Percentiles rank a stretch among this genome's conserved stretches.
Conservation (phyloP, 306 rosid genomes). For the Purshia tridentata region DNA sequence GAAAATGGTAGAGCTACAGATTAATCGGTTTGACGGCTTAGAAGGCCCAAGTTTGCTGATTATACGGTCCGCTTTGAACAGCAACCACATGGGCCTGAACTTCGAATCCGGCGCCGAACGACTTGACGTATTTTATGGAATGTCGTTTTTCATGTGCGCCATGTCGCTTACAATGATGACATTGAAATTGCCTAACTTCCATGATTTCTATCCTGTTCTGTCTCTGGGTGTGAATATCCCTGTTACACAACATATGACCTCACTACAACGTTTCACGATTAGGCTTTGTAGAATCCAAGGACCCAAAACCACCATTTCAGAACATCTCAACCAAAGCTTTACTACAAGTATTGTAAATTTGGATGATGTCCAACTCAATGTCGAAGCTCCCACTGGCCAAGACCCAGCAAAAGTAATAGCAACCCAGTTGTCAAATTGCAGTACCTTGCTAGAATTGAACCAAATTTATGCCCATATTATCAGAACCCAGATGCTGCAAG, state of each 20-base stretch:
- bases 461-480: conserved; percentile 43
- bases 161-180: no score
- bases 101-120: no score
- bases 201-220: no score
- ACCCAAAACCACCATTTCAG: conserved; percentile 2
- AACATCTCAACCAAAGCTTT: conserved; percentile 15
- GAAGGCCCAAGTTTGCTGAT: neutral
- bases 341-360: neutral
- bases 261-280: conserved; percentile 17
- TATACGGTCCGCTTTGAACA: no score
- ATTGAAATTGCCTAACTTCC: no score
- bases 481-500: conserved; percentile 39
- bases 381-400: neutral
- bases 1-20: neutral
- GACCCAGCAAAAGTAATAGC: conserved; percentile 32
- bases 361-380: neutral
- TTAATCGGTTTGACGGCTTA: neutral
- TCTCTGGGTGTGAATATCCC: no score
- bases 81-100: no score
- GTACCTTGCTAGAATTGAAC: conserved; percentile 31
- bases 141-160: no score
- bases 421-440: conserved; percentile 35
- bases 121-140: no score
- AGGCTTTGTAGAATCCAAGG: conserved; percentile 22
- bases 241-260: neutral